Evolutionary conservation across 805 yeast species (phyloP).

Genomic region (Candida golubevii): DNA sequence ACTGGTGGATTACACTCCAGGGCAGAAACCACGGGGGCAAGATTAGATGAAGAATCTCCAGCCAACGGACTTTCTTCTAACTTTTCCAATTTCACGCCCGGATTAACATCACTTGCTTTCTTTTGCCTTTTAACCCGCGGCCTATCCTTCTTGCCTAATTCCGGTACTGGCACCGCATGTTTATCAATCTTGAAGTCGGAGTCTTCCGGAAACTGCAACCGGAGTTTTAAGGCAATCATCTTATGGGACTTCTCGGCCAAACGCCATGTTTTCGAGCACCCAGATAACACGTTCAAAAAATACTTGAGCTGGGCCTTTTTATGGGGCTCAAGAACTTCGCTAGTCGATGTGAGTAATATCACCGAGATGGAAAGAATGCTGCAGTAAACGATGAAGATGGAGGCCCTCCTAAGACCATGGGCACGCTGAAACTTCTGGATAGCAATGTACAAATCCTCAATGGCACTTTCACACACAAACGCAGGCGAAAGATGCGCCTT

Average conservation of each 20-base stretch:
- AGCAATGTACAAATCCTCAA: slow-evolving; percentile 39
- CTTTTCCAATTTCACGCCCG: not conserved
- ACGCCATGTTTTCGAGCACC: slow-evolving; percentile 45
- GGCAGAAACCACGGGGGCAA: not conserved
- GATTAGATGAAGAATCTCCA: not conserved
- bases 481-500: slow-evolving; percentile 26
- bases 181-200: slow-evolving; percentile 6
- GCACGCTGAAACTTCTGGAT: slow-evolving; percentile 32
- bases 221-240: slow-evolving; percentile 32
- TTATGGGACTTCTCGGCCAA: slow-evolving; percentile 43
- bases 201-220: slow-evolving; percentile 20
- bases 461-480: slow-evolving; percentile 34
- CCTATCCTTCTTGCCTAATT: slow-evolving; percentile 1
- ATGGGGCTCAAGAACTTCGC: slow-evolving; percentile 22
- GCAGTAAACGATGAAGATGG: slow-evolving; percentile 46
- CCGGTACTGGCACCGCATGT: not conserved
- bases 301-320: slow-evolving; percentile 29
- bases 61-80: not conserved
- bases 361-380: slow-evolving; percentile 44
- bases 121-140: slow-evolving; percentile 3
- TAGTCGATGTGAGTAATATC: slow-evolving; percentile 31
- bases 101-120: not conserved
- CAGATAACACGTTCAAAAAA: slow-evolving; percentile 38
- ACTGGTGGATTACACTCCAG: not conserved
- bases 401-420: slow-evolving; percentile 40